A percentile compares a stretch with the other conserved stretches of the same genome.
Evolutionary conservation across 352 stramenopile species (phyloP).

Genomic region (Pythium apleroticum): DNA sequence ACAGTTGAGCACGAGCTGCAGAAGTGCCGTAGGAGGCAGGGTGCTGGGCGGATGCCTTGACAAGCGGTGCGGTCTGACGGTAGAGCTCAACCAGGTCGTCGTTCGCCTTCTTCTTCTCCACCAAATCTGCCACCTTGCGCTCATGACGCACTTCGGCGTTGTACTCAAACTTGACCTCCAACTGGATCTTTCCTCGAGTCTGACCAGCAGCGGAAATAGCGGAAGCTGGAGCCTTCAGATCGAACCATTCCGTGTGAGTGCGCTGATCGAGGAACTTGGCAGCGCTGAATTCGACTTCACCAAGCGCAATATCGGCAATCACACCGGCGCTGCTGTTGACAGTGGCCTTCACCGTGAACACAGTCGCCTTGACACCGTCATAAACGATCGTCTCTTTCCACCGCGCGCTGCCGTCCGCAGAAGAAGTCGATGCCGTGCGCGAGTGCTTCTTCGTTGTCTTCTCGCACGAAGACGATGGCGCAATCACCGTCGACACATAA

Average conservation of each 20-base stretch:
- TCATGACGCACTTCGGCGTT: conserved; percentile 42
- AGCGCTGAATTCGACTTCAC: conserved; percentile 61
- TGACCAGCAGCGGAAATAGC: conserved; percentile 16
- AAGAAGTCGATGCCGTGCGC: conserved; percentile 34
- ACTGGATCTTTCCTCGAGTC: conserved; percentile 44
- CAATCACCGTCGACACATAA: conserved; percentile 63
- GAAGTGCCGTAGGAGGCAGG: conserved; percentile 66
- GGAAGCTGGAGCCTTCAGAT: conserved; percentile 44
- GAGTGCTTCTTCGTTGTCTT: conserved; percentile 72
- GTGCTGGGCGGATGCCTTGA: conserved; percentile 55
- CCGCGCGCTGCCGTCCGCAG: conserved; percentile 28
- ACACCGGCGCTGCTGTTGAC: conserved; percentile 56
- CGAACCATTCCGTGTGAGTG: conserved; percentile 52
- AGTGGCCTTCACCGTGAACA: conserved; percentile 62
- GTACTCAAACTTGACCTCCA: conserved; percentile 68
- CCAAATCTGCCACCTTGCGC: conserved; percentile 37
- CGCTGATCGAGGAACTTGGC: conserved; percentile 56
- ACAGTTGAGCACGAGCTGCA: conserved; percentile 53
- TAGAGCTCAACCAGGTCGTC: conserved; percentile 67
- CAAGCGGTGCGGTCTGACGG: conserved; percentile 47
- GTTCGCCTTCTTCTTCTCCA: conserved; percentile 58
- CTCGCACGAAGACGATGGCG: conserved; percentile 60
- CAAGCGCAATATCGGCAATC: conserved; percentile 68
- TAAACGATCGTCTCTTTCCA: conserved; percentile 61
- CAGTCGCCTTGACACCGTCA: conserved; percentile 65